Evolutionary conservation across 2,329 filamentous ascomycete genomes (phyloP), one percentile per base, ranked within the genome.

Genomic region (Sarocladium brachiariae): DNA sequence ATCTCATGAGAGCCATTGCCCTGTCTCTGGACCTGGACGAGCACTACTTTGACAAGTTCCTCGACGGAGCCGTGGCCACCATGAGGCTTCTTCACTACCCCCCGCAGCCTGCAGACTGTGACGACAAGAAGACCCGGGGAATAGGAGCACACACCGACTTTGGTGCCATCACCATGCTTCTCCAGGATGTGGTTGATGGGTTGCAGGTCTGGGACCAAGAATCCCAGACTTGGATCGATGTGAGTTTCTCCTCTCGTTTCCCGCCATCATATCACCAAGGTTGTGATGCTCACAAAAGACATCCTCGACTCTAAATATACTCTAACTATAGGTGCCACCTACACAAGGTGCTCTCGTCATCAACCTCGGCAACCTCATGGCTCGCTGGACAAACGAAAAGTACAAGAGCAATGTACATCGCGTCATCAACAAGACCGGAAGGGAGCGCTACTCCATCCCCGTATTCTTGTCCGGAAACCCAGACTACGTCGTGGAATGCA

Each of bases 381-480:
- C 66, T 54, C 59, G 67, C 11, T 77, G 75, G 73, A 80, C 76
- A 13, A 73, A 74, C 50, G 71, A 73, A 14, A 62, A 66, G 45
- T 81, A 78, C 63, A 74, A 71, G 58, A 76, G 71, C 57, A 78
- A 71, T 46, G 60, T 77, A 3, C 78, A 82, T 58, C 66, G 77
- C 7, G 78, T 81, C 23, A 72, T 81, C 55, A 80, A 80, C 63
- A 67, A 67, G 38, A 72, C 70, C 2, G 66, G 65, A 2, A 64
- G 63, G 9, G 73, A 79, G 57, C 68, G 79, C 33, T 81, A 79
- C 58, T 77, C 73, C 6, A 66, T 81, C n/a, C 75, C 77, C 0
- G 73, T 80, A 49, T 81, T 80, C 60, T 73, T 78, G 51, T 73
- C 75, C 50, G 76, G 76, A 4, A 77, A 78, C 61, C 64, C 74